Conservation (phyloP, 176 grass and related monocot genomes). For the Pontederia paniculata region DNA sequence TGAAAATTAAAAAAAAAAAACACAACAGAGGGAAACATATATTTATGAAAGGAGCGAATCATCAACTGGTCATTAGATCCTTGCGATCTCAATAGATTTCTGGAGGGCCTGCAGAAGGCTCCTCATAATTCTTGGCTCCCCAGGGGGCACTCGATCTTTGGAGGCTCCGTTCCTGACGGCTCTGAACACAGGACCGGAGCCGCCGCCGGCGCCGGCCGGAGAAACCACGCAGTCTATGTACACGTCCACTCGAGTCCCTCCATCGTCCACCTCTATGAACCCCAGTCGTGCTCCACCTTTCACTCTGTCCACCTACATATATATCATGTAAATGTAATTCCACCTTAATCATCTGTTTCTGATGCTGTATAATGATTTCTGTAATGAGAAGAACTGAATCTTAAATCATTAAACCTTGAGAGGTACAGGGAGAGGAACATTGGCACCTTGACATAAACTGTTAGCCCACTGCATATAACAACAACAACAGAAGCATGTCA, state of each 20-base stretch:
- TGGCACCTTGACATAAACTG: conserved; percentile 92
- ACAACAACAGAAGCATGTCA: conserved; percentile 7
- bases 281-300: conserved; percentile 55
- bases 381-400: not conserved
- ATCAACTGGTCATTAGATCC: conserved; percentile 13
- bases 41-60: too few species aligned
- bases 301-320: conserved; percentile 68
- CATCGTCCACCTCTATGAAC: conserved; percentile 47
- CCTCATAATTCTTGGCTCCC: conserved; percentile 78
- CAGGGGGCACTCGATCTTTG: conserved; percentile 56
- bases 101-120: conserved; percentile 83
- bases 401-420: conserved; percentile 42
- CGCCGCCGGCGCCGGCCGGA: conserved; percentile 26
- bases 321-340: accelerated
- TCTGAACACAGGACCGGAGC: conserved; percentile 45
- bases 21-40: too few species aligned
- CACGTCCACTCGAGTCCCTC: conserved; percentile 41
- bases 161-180: conserved; percentile 59
- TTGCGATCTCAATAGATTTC: conserved; percentile 51
- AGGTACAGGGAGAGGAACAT: conserved; percentile 74
- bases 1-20: too few species aligned
- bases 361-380: too few species aligned
- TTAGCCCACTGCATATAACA: conserved; percentile 63
- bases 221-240: conserved; percentile 82
- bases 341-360: too few species aligned